These are phyloP conservation scores for Paxillus involutus DNA, from an alignment of 768 basidiomycete species.

Conservation along the genomic window DNA sequence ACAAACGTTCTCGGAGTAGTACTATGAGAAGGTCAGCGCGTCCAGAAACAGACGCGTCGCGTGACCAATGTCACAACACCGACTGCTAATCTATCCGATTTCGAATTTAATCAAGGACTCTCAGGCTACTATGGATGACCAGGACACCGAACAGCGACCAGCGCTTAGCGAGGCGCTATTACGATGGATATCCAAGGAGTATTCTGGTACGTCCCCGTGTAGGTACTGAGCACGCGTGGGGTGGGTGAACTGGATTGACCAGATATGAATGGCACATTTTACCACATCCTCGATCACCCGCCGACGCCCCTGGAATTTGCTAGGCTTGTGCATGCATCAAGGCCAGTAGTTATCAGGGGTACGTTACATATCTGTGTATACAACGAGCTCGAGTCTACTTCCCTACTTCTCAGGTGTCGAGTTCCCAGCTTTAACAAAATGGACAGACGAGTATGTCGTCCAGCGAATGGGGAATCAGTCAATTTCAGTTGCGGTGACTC, in stretches of 20 bases:
- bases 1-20: no score
- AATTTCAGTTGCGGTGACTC: constrained; percentile 79
- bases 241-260: background rate
- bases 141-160: constrained; percentile 13
- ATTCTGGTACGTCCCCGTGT: constrained; percentile 24
- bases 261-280: constrained; percentile 62
- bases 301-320: constrained; percentile 73
- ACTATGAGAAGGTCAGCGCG: background rate
- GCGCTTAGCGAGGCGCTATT: constrained; percentile 16
- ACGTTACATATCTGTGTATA: background rate
- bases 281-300: constrained; percentile 48
- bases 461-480: constrained; percentile 49
- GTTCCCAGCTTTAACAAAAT: constrained; percentile 48
- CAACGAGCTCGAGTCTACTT: background rate
- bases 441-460: constrained; percentile 66
- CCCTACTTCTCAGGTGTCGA: constrained; percentile 41
- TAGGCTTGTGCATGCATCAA: constrained; percentile 61
- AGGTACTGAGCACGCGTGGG: background rate
- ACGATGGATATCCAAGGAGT: constrained; percentile 40
- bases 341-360: constrained; percentile 79
- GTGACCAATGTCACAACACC: constrained; percentile 22
- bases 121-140: constrained; percentile 10
- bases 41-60: constrained; percentile 20
- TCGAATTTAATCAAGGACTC: no score
- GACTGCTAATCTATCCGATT: constrained; percentile 1